Evolutionary conservation across 345 rosid genomes (phyloP), one percentile per base, ranked within the genome.

Genomic region (Abelmoschus esculentus): DNA sequence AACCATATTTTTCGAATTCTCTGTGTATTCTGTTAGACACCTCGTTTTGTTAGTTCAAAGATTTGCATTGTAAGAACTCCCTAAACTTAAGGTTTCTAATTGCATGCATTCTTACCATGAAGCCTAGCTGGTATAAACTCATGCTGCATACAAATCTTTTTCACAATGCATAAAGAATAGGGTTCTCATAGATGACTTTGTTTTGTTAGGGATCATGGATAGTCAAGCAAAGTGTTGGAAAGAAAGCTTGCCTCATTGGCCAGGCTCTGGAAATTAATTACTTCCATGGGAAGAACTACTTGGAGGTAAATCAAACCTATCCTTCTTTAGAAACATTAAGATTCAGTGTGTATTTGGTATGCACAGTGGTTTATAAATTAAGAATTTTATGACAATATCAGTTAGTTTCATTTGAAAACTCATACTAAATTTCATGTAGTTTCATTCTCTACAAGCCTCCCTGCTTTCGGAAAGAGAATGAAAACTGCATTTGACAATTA

Each of bases 181-280:
- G 38, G 42, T 29, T 77, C n/a, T 69, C 9, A 52, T 6, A 61
- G 40, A 70, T 49, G 54, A 57, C 67, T 34, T 70, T 31, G 46
- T 36, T 79, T 79, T 59, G 42, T 61, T 84, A 93, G 98, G 98
- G 98, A 53, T 90, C 98, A 8, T 93, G 98, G 98, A 90, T 90
- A 81, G 98, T 93, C 32, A 93, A 89, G 83, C 97, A 90, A 73
- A 93, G 98, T 74, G 98, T 93, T 2, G 98, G 98, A 70, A 93
- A 90, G 80, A 93, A 90, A 82, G 96, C 97, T 32, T 93, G 98
- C 80, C 86, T 93, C 76, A 74, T 90, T 74, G 98, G 97, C 69
- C 98, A 93, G 77, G 98, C 98, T 17, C 88, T 93, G 74, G 92
- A 86, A 78, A 85, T 90, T 54, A 93, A 89, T 74, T 93, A 93